A percentile compares a stretch with the other conserved stretches of the same genome.
These are phyloP conservation scores for Sextonia rubra DNA, from an alignment of 164 flowering plant species.

Conservation along the genomic window DNA sequence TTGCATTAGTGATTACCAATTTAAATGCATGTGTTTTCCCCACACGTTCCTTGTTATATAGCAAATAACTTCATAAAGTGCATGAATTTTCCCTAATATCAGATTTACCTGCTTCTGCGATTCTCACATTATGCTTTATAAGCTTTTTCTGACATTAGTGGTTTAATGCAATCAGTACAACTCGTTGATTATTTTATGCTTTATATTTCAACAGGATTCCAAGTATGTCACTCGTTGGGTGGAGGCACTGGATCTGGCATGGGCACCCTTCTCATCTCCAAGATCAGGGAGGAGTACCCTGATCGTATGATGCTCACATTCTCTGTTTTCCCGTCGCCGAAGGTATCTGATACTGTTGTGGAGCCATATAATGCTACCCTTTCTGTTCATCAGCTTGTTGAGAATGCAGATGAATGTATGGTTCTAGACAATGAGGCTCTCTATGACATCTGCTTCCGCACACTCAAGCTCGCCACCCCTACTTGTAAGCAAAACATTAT, in stretches of 20 bases:
- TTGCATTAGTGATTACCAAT: no score
- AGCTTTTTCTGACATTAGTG: not conserved
- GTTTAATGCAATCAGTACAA: not conserved
- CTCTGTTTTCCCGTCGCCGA: slow-evolving; percentile 13
- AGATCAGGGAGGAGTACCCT: slow-evolving; percentile 16
- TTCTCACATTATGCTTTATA: no score
- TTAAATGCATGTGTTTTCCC: no score
- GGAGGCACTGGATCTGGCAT: slow-evolving; percentile 15
- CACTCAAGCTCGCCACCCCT: slow-evolving; percentile 18
- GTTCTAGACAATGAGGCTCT: slow-evolving; percentile 15
- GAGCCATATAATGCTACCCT: slow-evolving; percentile 13
- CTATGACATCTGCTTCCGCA: slow-evolving; percentile 22
- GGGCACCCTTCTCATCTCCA: slow-evolving; percentile 14
- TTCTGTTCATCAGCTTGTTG: slow-evolving; percentile 13
- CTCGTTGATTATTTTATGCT: not conserved
- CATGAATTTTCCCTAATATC: no score
- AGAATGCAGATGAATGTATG: slow-evolving; percentile 14
- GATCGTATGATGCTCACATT: slow-evolving; percentile 15
- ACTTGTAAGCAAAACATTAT: slow-evolving; percentile 9
- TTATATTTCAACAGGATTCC: slow-evolving; percentile 9
- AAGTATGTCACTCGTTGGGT: slow-evolving; percentile 13
- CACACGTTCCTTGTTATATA: no score
- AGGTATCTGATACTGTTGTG: slow-evolving; percentile 14
- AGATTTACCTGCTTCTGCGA: no score
- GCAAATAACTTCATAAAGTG: no score